Percentiles rank a stretch among this genome's conserved stretches.
Evolutionary conservation across 2,329 filamentous ascomycete species (phyloP).

Genomic region (Neofusicoccum sp.): DNA sequence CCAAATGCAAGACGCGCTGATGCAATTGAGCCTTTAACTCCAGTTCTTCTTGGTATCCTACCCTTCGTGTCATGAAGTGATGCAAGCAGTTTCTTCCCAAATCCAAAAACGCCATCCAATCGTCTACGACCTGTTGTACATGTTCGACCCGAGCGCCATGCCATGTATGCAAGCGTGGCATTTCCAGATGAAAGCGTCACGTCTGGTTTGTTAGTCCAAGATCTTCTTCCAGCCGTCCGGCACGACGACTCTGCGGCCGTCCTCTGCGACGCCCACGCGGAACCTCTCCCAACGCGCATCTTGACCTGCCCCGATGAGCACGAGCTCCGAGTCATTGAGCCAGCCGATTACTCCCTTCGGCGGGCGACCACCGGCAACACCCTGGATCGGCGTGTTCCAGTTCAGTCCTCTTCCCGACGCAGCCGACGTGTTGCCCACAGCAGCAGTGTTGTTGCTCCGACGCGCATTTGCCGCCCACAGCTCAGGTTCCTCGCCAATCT

Average conservation of each 20-base stretch:
- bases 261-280: slow-evolving; percentile 66
- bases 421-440: slow-evolving; percentile 29
- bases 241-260: slow-evolving; percentile 67
- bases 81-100: not conserved
- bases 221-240: slow-evolving; percentile 77
- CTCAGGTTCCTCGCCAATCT: slow-evolving; percentile 73
- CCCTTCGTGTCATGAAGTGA: not conserved
- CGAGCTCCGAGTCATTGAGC: slow-evolving; percentile 71
- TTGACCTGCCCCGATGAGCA: slow-evolving; percentile 77
- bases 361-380: slow-evolving; percentile 60
- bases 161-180: not conserved
- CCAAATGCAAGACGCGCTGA: not conserved
- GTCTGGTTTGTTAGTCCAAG: not conserved
- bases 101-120: not conserved
- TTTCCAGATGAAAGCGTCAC: too few relatives aligned
- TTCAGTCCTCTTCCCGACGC: slow-evolving; percentile 33
- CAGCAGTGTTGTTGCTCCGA: slow-evolving; percentile 23
- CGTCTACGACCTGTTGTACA: slow-evolving; percentile 2
- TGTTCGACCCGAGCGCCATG: too few relatives aligned
- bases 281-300: slow-evolving; percentile 91
- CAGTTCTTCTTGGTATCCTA: not conserved
- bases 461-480: slow-evolving; percentile 34
- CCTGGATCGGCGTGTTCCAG: slow-evolving; percentile 52
- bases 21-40: not conserved
- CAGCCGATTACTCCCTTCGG: slow-evolving; percentile 87